Evolutionary conservation across 495 filamentous ascomycete species (phyloP).

Genomic region (Penicillium egyptiacum): DNA sequence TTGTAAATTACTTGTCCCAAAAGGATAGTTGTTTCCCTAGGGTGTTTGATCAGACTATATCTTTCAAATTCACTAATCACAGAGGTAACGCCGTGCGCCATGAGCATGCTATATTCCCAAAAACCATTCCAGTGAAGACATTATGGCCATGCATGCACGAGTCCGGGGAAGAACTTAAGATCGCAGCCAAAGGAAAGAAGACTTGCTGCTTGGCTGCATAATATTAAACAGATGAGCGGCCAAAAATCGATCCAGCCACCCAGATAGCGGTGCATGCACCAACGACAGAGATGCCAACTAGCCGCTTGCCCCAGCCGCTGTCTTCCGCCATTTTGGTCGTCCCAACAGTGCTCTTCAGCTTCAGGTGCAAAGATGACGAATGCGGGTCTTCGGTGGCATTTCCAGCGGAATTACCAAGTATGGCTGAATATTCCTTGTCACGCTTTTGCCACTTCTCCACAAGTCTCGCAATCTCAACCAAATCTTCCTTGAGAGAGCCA

Average conservation of each 20-base stretch:
- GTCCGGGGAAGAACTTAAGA: neutral
- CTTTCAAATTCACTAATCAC: slow-evolving; percentile 1
- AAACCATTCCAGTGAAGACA: neutral
- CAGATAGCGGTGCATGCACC: slow-evolving; percentile 67
- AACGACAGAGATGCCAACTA: slow-evolving; percentile 62
- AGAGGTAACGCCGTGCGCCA: slow-evolving; percentile 3
- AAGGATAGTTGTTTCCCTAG: neutral
- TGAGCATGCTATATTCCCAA: neutral
- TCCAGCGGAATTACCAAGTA: slow-evolving; percentile 37
- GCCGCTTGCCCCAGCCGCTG: slow-evolving; percentile 67
- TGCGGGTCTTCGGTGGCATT: slow-evolving; percentile 24
- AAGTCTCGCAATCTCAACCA: slow-evolving; percentile 64
- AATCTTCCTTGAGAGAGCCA: slow-evolving; percentile 67
- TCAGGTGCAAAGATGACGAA: slow-evolving; percentile 26
- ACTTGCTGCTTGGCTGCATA: neutral
- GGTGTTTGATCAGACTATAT: neutral
- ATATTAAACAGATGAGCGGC: slow-evolving; percentile 27
- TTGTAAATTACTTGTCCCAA: neutral
- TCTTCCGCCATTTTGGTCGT: slow-evolving; percentile 67
- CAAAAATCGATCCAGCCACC: slow-evolving; percentile 57
- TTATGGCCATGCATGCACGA: neutral
- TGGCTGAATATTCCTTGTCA: slow-evolving; percentile 35
- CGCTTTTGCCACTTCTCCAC: slow-evolving; percentile 48
- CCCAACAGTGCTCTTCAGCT: slow-evolving; percentile 40
- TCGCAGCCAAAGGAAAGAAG: neutral